A percentile compares a stretch with the other conserved stretches of the same genome.
Conservation (phyloP, 805 yeast species). For the Lachancea mirantina region DNA sequence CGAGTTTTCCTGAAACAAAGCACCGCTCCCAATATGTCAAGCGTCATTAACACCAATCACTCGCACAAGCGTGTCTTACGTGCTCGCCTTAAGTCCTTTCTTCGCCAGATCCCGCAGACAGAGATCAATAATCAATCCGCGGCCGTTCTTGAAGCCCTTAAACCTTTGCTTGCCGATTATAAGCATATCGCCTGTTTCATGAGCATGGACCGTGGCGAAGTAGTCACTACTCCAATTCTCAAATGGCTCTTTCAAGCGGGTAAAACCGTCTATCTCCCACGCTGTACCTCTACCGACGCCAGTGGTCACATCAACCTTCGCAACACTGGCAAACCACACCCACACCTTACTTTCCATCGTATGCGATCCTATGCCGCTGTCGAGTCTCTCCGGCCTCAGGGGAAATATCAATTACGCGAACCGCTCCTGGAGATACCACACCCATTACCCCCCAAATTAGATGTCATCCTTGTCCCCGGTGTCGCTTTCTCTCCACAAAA, state of each 20-base stretch:
- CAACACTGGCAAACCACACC: slow-evolving; percentile 14
- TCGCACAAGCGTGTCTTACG: too few species aligned
- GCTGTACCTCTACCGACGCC: slow-evolving; percentile 35
- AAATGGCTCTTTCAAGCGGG: slow-evolving; percentile 41
- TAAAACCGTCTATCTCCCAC: slow-evolving; percentile 54
- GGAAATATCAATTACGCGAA: slow-evolving; percentile 60
- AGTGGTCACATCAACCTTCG: slow-evolving; percentile 26
- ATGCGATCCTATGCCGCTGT: slow-evolving; percentile 40
- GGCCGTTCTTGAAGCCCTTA: slow-evolving; percentile 13
- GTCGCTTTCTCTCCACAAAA: slow-evolving; percentile 51
- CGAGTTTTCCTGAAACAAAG: too few species aligned
- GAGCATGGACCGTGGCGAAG: slow-evolving; percentile 69
- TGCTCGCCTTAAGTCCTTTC: slow-evolving; percentile 13
- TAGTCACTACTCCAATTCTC: slow-evolving; percentile 53
- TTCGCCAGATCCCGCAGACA: slow-evolving; percentile 14
- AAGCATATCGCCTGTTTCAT: slow-evolving; percentile 56
- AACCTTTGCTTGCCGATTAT: slow-evolving; percentile 11
- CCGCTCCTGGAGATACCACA: slow-evolving; percentile 39
- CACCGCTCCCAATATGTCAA: too few species aligned
- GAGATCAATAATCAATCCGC: slow-evolving; percentile 24
- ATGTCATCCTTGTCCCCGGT: slow-evolving; percentile 76
- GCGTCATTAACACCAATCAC: too few species aligned
- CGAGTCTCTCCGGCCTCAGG: slow-evolving; percentile 49
- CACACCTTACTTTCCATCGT: slow-evolving; percentile 51
- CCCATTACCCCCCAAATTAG: slow-evolving; percentile 38